phyloP scores from a whole-genome alignment of 2,329 filamentous ascomycete species.

The Botrytis squamosa region DNA sequence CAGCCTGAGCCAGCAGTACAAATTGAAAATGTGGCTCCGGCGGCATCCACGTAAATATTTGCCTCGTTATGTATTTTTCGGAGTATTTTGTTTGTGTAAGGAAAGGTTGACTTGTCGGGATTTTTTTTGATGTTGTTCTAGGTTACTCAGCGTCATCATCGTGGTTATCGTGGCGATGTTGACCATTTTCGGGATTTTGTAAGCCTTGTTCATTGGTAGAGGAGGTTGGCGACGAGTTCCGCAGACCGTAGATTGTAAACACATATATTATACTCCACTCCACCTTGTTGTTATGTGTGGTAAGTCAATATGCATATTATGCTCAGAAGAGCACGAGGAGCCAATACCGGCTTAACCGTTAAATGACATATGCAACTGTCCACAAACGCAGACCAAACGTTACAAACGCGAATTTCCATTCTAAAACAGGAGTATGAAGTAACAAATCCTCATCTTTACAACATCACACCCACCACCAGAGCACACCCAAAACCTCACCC shows the following conservation, averaged over 20 bases:
- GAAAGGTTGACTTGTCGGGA: background rate
- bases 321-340: background rate
- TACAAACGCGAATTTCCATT: background rate
- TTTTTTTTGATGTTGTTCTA: conserved; percentile 1
- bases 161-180: background rate
- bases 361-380: background rate
- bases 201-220: background rate
- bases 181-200: background rate
- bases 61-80: background rate
- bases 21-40: background rate
- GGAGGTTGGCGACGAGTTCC: too few relatives aligned
- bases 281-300: background rate
- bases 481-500: background rate
- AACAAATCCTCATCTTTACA: background rate
- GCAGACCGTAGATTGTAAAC: background rate
- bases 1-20: background rate
- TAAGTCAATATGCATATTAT: background rate
- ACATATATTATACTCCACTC: background rate
- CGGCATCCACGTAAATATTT: conserved; percentile 15
- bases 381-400: background rate
- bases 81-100: background rate
- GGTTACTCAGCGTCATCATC: conserved; percentile 16
- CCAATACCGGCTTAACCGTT: background rate
- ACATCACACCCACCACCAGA: background rate
- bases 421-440: background rate